A percentile compares a stretch with the other conserved stretches of the same genome.
These are phyloP conservation scores for Wickerhamomyces sydowiorum DNA, from an alignment of 805 yeast genomes.

Conservation along the genomic window DNA sequence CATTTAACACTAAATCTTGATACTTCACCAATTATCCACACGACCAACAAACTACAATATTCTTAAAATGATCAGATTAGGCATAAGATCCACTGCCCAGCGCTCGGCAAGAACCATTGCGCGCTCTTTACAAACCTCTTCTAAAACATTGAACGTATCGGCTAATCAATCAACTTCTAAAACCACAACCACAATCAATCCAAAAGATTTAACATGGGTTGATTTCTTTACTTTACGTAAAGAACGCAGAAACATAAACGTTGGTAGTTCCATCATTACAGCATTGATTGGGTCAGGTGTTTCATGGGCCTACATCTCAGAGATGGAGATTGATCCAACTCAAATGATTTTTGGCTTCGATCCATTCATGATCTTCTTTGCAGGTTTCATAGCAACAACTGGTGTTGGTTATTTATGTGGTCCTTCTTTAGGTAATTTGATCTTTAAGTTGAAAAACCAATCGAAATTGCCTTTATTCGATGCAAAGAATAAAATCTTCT, in stretches of 20 bases:
- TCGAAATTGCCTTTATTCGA: constrained; percentile 40
- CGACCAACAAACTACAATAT: no score
- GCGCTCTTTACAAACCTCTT: not conserved
- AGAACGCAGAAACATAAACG: constrained; percentile 65
- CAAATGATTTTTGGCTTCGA: constrained; percentile 84
- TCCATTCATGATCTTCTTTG: constrained; percentile 75
- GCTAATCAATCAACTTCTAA: not conserved
- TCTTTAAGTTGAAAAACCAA: constrained; percentile 55
- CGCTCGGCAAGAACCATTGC: not conserved
- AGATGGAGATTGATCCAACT: constrained; percentile 82
- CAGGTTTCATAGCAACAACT: constrained; percentile 67
- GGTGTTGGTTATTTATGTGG: constrained; percentile 78
- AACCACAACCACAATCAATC: not conserved
- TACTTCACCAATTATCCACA: no score
- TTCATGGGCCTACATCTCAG: constrained; percentile 75
- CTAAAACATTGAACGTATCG: not conserved
- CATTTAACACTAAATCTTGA: no score
- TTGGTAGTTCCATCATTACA: constrained; percentile 61
- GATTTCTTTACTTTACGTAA: constrained; percentile 74
- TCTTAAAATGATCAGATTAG: not conserved
- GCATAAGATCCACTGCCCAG: not conserved
- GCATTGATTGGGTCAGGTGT: constrained; percentile 58
- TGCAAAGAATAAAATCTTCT: constrained; percentile 65
- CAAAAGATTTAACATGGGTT: constrained; percentile 55
- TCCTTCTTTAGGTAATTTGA: constrained; percentile 68